Evolutionary conservation across 441 rosid genomes (phyloP).

Genomic region (Pelargonium myrrhifolium): DNA sequence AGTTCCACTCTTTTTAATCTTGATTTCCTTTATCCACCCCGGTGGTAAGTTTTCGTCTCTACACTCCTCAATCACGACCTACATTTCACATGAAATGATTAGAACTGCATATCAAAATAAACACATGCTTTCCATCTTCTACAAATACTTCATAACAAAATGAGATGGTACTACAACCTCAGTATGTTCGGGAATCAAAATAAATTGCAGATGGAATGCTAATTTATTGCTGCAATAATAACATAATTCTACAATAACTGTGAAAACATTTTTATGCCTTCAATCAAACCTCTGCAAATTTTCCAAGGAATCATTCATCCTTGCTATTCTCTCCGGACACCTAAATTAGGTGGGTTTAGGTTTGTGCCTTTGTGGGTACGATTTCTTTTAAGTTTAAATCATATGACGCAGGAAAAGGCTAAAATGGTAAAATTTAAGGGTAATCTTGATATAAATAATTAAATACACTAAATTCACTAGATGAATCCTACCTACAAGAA

Average conservation of each 20-base stretch:
- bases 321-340: neutral
- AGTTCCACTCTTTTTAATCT: slow-evolving; percentile 19
- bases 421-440: neutral
- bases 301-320: neutral
- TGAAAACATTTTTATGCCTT: neutral
- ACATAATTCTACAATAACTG: no score
- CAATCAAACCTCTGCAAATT: neutral
- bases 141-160: neutral
- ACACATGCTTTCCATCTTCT: slow-evolving; percentile 1
- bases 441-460: neutral
- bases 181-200: neutral
- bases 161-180: slow-evolving; percentile 2
- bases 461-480: neutral
- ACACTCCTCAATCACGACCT: slow-evolving; percentile 27
- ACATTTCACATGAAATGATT: slow-evolving; percentile 11
- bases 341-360: neutral
- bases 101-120: slow-evolving; percentile 7
- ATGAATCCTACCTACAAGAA: neutral
- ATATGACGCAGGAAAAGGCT: neutral
- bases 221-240: no score
- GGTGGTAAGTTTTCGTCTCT: slow-evolving; percentile 32
- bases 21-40: slow-evolving; percentile 39
- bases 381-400: neutral
- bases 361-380: neutral
- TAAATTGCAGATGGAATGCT: neutral